These are phyloP conservation scores for Theobroma cacao DNA, from an alignment of 345 rosid species.

Conservation along the genomic window DNA sequence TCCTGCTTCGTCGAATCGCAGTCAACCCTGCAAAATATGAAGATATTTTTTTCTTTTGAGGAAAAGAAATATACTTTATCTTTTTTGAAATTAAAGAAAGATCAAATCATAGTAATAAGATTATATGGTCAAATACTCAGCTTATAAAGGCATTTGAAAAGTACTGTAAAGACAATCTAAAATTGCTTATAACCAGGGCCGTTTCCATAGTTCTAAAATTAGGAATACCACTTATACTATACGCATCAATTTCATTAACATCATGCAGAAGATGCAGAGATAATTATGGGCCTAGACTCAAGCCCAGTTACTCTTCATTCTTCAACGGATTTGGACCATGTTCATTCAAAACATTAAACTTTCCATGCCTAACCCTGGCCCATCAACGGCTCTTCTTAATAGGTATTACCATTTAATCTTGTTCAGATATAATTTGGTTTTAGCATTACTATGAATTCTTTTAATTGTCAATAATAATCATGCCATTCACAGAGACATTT, in stretches of 20 bases:
- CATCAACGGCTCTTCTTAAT: too few species aligned
- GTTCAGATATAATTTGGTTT: too few species aligned
- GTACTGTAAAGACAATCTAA: not conserved
- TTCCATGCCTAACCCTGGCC: too few species aligned
- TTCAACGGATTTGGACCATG: too few species aligned
- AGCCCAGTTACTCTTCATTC: too few species aligned
- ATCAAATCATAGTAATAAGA: not conserved
- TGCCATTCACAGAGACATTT: not conserved
- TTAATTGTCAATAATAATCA: not conserved
- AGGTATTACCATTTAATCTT: too few species aligned
- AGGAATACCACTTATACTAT: too few species aligned
- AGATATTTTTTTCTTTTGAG: not conserved
- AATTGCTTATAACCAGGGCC: not conserved
- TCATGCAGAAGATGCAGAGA: too few species aligned
- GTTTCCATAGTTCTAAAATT: too few species aligned
- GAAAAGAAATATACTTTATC: not conserved
- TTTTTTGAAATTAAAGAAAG: not conserved
- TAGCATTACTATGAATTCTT: not conserved
- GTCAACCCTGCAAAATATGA: conserved; percentile 35
- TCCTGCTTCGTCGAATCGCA: conserved; percentile 23
- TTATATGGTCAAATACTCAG: not conserved
- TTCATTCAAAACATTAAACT: too few species aligned
- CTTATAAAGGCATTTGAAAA: not conserved
- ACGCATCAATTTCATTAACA: too few species aligned
- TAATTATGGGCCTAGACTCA: too few species aligned